Evolutionary conservation across 2,329 filamentous ascomycete species (phyloP), one percentile per base, ranked within the genome.

Genomic region (Sporothrix sp.): DNA sequence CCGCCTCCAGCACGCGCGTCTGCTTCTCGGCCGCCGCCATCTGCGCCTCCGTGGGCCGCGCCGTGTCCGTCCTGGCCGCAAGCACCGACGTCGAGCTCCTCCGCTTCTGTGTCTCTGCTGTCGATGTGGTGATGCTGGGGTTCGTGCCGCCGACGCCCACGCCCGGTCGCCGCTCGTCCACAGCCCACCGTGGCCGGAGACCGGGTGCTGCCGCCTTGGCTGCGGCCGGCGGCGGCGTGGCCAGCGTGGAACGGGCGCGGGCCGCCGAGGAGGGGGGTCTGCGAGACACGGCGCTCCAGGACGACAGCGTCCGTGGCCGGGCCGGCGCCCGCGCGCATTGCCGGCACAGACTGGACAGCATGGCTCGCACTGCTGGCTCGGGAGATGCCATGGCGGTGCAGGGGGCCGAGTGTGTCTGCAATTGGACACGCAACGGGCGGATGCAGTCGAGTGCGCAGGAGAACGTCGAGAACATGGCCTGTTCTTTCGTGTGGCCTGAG

Each of bases 1-100:
- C 81, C 46, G 81, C 75, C 56, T 73, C 73, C 23, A 95, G 74
- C 28, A 70, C 59, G 9, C 44, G 47, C 46, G 50, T 45, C 35
- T 18, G 27, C 48, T 48, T 35, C n/a, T 50, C 42, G 60, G 62
- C 21, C 63, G 53, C 16, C 18, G 20, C 21, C 58, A 57, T 4
- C 21, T 18, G 32, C 2, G 40, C 18, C 6, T 23, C 27, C 21
- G 14, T 43, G 14, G 48, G 38, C 18, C 14, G 16, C 28, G 38
- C 38, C n/a, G 28, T 39, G 20, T 53, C 37, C 16, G 48, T 46
- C 50, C 32, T 45, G 33, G 49, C 48, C 37, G 52, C 50, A 7
- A 49, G 46, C 35, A 47, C 38, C 14, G 51, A 52, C 20, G 50
- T 49, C 9, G 52, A 53, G 39, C 39, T 44, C 44, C 49, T 30